A percentile compares a stretch with the other conserved stretches of the same genome.
These are phyloP conservation scores for Neoscytalidium dimidiatum DNA, from an alignment of 2,329 filamentous ascomycete genomes.

Conservation along the genomic window DNA sequence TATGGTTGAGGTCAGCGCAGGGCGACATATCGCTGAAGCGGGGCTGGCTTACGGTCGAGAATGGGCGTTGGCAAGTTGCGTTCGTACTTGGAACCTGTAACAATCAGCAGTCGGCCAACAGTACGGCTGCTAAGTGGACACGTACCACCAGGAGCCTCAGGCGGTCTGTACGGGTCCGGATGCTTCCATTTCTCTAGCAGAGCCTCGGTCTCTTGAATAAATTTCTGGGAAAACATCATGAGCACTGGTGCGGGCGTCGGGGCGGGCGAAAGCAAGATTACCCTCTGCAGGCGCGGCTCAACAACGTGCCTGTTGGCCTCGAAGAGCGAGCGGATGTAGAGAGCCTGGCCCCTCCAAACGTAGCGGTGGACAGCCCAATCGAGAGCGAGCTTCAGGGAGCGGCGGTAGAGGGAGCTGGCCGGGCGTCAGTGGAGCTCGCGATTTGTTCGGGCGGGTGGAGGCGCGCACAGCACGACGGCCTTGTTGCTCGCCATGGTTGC, in stretches of 20 bases:
- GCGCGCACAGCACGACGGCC: constrained; percentile 36
- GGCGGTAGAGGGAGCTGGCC: constrained; percentile 75
- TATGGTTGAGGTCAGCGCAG: not conserved
- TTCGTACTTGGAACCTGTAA: constrained; percentile 88
- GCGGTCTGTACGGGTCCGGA: constrained; percentile 86
- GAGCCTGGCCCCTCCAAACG: constrained; percentile 91
- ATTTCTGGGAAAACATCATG: constrained; percentile 59
- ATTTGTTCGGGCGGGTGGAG: constrained; percentile 21
- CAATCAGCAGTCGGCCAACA: constrained; percentile 19
- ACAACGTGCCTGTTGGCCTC: constrained; percentile 86
- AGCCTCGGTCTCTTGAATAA: constrained; percentile 86
- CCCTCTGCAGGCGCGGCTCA: constrained; percentile 83
- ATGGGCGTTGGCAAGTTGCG: constrained; percentile 82
- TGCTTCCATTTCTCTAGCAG: constrained; percentile 95
- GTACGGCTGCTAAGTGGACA: constrained; percentile 23
- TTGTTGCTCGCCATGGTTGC: constrained; percentile 43
- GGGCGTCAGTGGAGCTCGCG: constrained; percentile 30
- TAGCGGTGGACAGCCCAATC: constrained; percentile 95
- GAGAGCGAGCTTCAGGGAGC: constrained; percentile 86
- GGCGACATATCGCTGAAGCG: not conserved
- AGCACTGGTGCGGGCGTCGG: not conserved
- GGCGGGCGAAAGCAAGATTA: constrained; percentile 43
- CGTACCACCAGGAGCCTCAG: constrained; percentile 90
- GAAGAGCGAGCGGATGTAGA: constrained; percentile 94
- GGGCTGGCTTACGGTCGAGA: constrained; percentile 70